Evolutionary conservation across 192 early-diverging fungal genomes (phyloP).

Genomic region (Chytriomyces sp.): DNA sequence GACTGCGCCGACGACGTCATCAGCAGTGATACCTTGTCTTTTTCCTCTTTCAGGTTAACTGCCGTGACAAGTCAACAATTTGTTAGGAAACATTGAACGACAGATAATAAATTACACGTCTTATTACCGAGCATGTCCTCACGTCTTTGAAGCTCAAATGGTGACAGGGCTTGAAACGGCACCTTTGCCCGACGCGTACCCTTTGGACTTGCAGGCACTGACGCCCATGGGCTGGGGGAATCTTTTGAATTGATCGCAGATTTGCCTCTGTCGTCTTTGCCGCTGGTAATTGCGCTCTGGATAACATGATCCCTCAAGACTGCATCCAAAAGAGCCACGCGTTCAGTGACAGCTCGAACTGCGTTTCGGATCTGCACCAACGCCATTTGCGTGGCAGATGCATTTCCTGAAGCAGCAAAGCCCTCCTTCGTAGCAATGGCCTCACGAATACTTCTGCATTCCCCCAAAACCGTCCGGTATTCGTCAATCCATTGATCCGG

Average conservation of each 20-base stretch:
- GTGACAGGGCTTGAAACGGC: slow-evolving; percentile 47
- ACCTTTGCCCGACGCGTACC: not conserved
- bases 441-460: slow-evolving; percentile 74
- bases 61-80: not conserved
- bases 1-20: slow-evolving; percentile 49
- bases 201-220: not conserved
- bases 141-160: slow-evolving; percentile 76
- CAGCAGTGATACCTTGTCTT: slow-evolving; percentile 10
- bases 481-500: slow-evolving; percentile 75
- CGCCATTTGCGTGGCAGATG: slow-evolving; percentile 77
- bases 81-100: not conserved
- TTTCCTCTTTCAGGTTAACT: slow-evolving; percentile 57
- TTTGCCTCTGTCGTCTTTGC: not conserved
- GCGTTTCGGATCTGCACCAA: slow-evolving; percentile 78
- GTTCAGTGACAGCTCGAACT: slow-evolving; percentile 54
- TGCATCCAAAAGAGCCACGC: slow-evolving; percentile 60
- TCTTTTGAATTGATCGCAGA: not conserved
- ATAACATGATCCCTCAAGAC: slow-evolving; percentile 40
- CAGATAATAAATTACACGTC: not conserved
- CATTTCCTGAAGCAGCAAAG: slow-evolving; percentile 71
- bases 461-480: slow-evolving; percentile 63
- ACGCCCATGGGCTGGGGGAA: not conserved
- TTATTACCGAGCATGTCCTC: slow-evolving; percentile 70
- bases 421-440: slow-evolving; percentile 74
- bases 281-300: not conserved